Percentiles rank a stretch among this genome's conserved stretches.
phyloP scores from a whole-genome alignment of 768 basidiomycete species.

The Lactarius deliciosus region DNA sequence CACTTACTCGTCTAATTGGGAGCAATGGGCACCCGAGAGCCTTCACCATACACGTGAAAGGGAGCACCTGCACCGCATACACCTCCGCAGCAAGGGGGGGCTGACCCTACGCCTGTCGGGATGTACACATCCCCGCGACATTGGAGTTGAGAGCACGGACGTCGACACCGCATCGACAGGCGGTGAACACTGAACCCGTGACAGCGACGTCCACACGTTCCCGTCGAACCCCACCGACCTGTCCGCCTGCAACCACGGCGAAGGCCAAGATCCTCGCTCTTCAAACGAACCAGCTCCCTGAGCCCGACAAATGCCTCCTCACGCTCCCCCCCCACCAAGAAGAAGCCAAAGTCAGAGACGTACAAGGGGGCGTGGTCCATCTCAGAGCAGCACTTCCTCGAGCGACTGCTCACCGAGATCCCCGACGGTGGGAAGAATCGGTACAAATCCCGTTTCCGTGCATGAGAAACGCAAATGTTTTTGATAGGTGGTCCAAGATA shows the following conservation, averaged over 20 bases:
- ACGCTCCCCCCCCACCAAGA: conserved; percentile 11
- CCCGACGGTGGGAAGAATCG: conserved; percentile 75
- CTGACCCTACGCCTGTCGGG: conserved; percentile 36
- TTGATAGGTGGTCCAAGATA: conserved; percentile 71
- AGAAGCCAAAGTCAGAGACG: conserved; percentile 61
- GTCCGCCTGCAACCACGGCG: conserved; percentile 3
- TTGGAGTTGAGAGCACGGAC: conserved; percentile 59
- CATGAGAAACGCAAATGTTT: conserved; percentile 6
- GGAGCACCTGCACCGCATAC: conserved; percentile 55
- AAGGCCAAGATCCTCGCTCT: conserved; percentile 18
- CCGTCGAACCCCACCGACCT: conserved; percentile 10
- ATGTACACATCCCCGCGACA: conserved; percentile 54
- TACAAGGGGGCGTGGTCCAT: conserved; percentile 81
- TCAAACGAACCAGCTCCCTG: conserved; percentile 1
- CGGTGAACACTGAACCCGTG: no score
- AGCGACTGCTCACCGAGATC: conserved; percentile 70
- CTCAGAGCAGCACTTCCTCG: conserved; percentile 76
- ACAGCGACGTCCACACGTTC: conserved; percentile 7
- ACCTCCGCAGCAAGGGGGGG: conserved; percentile 46
- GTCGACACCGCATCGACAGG: conserved; percentile 48
- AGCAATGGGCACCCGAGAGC: conserved; percentile 42
- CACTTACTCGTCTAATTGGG: conserved; percentile 41
- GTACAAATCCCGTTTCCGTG: conserved; percentile 40
- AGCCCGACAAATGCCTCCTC: conserved; percentile 1
- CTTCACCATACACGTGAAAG: conserved; percentile 39